A percentile compares a stretch with the other conserved stretches of the same genome.
These are phyloP conservation scores for Paraconiothyrium sp. DNA, from an alignment of 2,329 filamentous ascomycete species.

Conservation along the genomic window DNA sequence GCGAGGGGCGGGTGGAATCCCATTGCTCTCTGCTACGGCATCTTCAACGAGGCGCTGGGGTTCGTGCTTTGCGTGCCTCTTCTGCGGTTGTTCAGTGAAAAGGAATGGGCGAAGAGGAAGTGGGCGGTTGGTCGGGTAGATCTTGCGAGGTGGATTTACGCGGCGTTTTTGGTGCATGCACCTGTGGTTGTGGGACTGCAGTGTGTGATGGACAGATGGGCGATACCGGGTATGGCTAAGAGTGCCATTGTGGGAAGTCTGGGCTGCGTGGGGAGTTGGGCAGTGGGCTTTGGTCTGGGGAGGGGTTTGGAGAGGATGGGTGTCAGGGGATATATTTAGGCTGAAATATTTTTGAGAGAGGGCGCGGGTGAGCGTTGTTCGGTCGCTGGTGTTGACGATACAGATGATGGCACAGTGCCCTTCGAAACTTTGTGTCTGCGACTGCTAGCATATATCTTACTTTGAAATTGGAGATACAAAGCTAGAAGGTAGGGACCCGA, in stretches of 20 bases:
- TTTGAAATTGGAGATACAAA: too few relatives aligned
- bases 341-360: too few relatives aligned
- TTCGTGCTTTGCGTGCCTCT: slow-evolving; percentile 9
- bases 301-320: background rate
- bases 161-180: slow-evolving; percentile 29
- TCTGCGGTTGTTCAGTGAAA: slow-evolving; percentile 10
- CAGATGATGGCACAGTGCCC: too few relatives aligned
- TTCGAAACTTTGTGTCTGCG: too few relatives aligned
- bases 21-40: slow-evolving; percentile 21
- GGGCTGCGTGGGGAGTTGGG: slow-evolving; percentile 16
- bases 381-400: too few relatives aligned
- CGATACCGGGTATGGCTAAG: slow-evolving; percentile 13
- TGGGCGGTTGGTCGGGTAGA: slow-evolving; percentile 12
- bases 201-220: slow-evolving; percentile 19
- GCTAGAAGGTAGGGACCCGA: too few relatives aligned
- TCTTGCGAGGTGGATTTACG: slow-evolving; percentile 26
- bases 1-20: slow-evolving; percentile 20
- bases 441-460: too few relatives aligned
- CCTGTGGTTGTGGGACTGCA: slow-evolving; percentile 23
- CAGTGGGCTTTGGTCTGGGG: slow-evolving; percentile 4
- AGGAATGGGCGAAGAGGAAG: background rate
- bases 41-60: slow-evolving; percentile 25
- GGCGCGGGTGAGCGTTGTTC: too few relatives aligned
- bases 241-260: slow-evolving; percentile 22
- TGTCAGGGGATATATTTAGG: slow-evolving; percentile 2